Evolutionary conservation across 208 protist genomes (phyloP), one percentile per base, ranked within the genome.

Genomic region (Lotmaria passim): DNA sequence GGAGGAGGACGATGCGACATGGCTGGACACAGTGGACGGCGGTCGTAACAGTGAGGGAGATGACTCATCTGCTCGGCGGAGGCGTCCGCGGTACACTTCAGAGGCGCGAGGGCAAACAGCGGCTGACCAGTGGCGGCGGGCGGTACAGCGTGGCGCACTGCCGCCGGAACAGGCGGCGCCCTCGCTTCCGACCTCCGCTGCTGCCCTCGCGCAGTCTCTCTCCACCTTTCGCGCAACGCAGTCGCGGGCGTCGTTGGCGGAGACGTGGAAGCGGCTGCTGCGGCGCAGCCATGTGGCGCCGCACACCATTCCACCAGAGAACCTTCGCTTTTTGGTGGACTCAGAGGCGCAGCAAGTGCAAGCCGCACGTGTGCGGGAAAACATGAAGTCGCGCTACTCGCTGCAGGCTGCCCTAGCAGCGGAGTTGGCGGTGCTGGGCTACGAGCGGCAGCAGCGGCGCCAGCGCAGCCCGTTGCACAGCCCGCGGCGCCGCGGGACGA

Each of bases 321-420:
- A 50, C 36, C 33, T 63, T 24, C 64, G 64, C 12, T 87, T 87
- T 58, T 38, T 75, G n/a, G 30, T 69, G 8, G 70, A 79, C 48
- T 36, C 41, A 0, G 69, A 78, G 47, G 75, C 82, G 36, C 82
- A 88, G 73, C 52, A 58, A 28, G 24, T 64, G 14, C 61, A 85
- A 59, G 71, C 79, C 43, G 47, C 44, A 21, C 65, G 75, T n/a
- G 84, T 94, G 33, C 19, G 65, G 36, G 69, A 83, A 15, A 91
- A 89, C 72, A 84, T 90, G 61, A 58, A 14, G 21, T 48, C 50
- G 7, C 86, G 84, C 34, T 94, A 94, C 72, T 89, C 89, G 1
- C 63, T 94, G 14, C 75, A 89, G 36, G 81, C 83, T 12, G 84
- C 89, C 3, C 58, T 94, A 14, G 76, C 82, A 5, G 81, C 89